Evolutionary conservation across 2,329 filamentous ascomycete genomes (phyloP).

Genomic region (Aspergillus tanneri): DNA sequence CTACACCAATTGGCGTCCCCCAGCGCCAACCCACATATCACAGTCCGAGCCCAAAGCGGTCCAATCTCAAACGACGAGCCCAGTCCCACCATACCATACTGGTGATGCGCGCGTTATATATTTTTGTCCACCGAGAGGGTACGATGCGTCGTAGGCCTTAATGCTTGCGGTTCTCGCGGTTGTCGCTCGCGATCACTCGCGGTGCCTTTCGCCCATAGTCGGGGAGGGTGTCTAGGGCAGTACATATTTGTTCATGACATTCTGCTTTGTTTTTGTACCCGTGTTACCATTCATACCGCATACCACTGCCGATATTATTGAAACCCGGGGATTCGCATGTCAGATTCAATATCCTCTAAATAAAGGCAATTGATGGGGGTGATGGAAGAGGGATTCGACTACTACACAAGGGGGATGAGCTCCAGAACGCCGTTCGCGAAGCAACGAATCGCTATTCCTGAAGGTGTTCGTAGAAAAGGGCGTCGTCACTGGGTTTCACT

Average conservation of each 20-base stretch:
- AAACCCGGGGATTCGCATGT: constrained; percentile 59
- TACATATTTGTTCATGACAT: constrained; percentile 61
- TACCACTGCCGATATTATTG: constrained; percentile 45
- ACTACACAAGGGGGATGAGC: constrained; percentile 44
- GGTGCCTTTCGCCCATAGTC: constrained; percentile 58
- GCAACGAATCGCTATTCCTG: constrained; percentile 60
- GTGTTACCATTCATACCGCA: constrained; percentile 50
- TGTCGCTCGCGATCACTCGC: constrained; percentile 48
- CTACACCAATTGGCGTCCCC: constrained; percentile 60
- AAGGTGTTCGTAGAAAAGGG: constrained; percentile 62
- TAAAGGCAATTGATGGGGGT: constrained; percentile 65
- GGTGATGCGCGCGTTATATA: constrained; percentile 60
- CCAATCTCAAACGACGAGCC: constrained; percentile 65
- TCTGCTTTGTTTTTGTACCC: constrained; percentile 59
- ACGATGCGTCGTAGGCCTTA: constrained; percentile 56
- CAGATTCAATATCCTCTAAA: constrained; percentile 54
- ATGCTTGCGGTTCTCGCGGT: constrained; percentile 53
- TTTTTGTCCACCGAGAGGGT: constrained; percentile 57
- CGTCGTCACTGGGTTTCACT: constrained; percentile 62
- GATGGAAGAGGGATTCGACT: constrained; percentile 62
- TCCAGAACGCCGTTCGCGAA: constrained; percentile 50
- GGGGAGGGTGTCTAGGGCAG: constrained; percentile 58
- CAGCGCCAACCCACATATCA: constrained; percentile 61
- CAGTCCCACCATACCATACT: constrained; percentile 58
- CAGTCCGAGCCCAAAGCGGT: constrained; percentile 60